These are phyloP conservation scores for Lodderomyces pseudojiufengensis DNA, from an alignment of 1,139 yeast species.

Conservation along the genomic window DNA sequence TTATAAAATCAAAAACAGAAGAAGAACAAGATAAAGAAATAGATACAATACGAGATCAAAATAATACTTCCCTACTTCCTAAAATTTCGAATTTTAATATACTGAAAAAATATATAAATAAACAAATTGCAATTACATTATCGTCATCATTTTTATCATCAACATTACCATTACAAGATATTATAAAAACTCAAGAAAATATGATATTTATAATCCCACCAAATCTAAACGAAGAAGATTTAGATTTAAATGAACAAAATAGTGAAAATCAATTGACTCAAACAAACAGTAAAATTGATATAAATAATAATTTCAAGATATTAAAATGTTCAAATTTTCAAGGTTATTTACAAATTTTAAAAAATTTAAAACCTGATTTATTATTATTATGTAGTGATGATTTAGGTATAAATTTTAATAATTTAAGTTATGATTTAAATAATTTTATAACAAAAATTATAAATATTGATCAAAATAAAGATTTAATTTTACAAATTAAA, in stretches of 20 bases:
- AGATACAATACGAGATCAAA: slow-evolving; percentile 4
- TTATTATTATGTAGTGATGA: slow-evolving; percentile 43
- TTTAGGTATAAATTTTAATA: slow-evolving; percentile 30
- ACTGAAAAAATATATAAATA: slow-evolving; percentile 26
- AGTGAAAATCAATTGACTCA: neutral
- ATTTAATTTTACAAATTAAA: slow-evolving; percentile 24
- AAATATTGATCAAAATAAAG: slow-evolving; percentile 33
- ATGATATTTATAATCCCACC: slow-evolving; percentile 49
- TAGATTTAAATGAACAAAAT: slow-evolving; percentile 21
- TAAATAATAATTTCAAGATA: slow-evolving; percentile 37
- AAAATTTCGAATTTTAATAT: slow-evolving; percentile 4
- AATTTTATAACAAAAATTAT: slow-evolving; percentile 40
- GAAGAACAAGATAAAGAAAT: slow-evolving; percentile 6
- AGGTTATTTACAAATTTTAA: slow-evolving; percentile 41
- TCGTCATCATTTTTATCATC: slow-evolving; percentile 41
- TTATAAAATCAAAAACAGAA: slow-evolving; percentile 10
- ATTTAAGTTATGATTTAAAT: slow-evolving; percentile 35
- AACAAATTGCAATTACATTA: slow-evolving; percentile 42
- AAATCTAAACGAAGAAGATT: slow-evolving; percentile 40
- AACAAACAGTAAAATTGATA: neutral
- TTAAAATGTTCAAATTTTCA: slow-evolving; percentile 41
- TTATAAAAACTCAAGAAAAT: slow-evolving; percentile 33
- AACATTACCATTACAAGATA: slow-evolving; percentile 38
- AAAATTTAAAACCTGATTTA: slow-evolving; percentile 43
- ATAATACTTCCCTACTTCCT: neutral